Conservation (phyloP, 495 filamentous ascomycete genomes). For the Halenospora varia region DNA sequence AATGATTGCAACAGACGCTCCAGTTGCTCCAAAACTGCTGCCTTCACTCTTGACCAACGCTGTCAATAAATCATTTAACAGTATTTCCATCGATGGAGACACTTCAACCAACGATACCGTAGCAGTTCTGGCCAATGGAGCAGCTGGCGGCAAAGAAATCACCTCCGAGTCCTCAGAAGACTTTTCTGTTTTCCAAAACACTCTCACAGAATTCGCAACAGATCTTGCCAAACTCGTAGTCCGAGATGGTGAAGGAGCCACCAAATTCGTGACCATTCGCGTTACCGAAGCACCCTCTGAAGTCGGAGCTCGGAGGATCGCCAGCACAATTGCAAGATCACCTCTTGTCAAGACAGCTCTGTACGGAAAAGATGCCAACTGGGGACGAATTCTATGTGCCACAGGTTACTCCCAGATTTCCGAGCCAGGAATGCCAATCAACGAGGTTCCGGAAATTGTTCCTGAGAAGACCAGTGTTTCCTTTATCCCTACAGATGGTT, state of each 20-base stretch:
- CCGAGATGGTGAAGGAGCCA: slow-evolving; percentile 94
- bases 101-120: slow-evolving; percentile 97
- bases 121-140: slow-evolving; percentile 90
- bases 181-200: slow-evolving; percentile 58
- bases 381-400: slow-evolving; percentile 95
- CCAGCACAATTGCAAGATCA: slow-evolving; percentile 85
- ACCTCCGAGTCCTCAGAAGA: slow-evolving; percentile 52
- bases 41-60: slow-evolving; percentile 67
- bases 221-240: slow-evolving; percentile 90
- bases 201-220: slow-evolving; percentile 73
- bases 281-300: slow-evolving; percentile 69
- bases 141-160: slow-evolving; percentile 71
- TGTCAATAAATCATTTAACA: slow-evolving; percentile 87
- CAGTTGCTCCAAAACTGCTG: slow-evolving; percentile 66
- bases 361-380: slow-evolving; percentile 97
- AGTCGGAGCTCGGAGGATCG: slow-evolving; percentile 63
- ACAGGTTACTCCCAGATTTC: slow-evolving; percentile 80
- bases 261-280: slow-evolving; percentile 95
- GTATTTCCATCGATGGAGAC: slow-evolving; percentile 94
- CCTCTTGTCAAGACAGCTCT: slow-evolving; percentile 96
- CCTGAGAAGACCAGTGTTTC: slow-evolving; percentile 87
- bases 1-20: slow-evolving; percentile 89
- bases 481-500: slow-evolving; percentile 84
- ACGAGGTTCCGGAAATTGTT: slow-evolving; percentile 58
- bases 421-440: slow-evolving; percentile 46